These are phyloP conservation scores for Quambalaria eucalypti DNA, from an alignment of 1,284 basidiomycete species.

Conservation along the genomic window DNA sequence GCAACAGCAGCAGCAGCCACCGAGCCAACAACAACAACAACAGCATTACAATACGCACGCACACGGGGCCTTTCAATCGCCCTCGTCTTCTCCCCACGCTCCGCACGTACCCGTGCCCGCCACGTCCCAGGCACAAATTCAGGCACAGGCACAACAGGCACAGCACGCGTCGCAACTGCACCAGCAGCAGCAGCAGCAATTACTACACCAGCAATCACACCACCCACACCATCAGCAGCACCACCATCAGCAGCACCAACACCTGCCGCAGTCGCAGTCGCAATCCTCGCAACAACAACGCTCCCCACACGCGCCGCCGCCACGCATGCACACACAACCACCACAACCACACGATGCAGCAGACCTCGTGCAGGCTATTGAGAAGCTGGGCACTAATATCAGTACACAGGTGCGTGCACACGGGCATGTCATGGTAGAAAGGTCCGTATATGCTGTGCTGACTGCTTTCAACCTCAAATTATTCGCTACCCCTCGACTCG, in stretches of 20 bases:
- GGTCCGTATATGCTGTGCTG: not conserved
- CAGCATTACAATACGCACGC: no score
- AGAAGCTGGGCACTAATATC: not conserved
- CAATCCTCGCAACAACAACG: not conserved
- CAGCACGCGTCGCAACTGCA: no score
- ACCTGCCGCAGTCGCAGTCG: not conserved
- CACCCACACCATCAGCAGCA: not conserved
- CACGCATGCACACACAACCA: not conserved
- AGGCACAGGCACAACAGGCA: no score
- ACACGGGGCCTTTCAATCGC: not conserved
- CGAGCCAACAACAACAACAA: not conserved
- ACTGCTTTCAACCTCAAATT: not conserved
- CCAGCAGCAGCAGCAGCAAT: no score
- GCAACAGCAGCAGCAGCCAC: not conserved
- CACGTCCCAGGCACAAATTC: no score
- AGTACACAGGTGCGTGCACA: not conserved
- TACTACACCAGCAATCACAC: no score
- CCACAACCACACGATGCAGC: not conserved
- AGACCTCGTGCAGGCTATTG: not conserved
- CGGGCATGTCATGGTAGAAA: not conserved
- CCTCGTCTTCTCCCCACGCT: not conserved
- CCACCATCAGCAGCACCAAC: not conserved
- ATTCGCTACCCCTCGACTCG: not conserved
- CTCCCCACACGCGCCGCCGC: not conserved
- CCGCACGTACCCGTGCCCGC: no score